Base-by-base conservation (phyloP, 768 basidiomycete species). In the Chalciporus piperatus region DNA sequence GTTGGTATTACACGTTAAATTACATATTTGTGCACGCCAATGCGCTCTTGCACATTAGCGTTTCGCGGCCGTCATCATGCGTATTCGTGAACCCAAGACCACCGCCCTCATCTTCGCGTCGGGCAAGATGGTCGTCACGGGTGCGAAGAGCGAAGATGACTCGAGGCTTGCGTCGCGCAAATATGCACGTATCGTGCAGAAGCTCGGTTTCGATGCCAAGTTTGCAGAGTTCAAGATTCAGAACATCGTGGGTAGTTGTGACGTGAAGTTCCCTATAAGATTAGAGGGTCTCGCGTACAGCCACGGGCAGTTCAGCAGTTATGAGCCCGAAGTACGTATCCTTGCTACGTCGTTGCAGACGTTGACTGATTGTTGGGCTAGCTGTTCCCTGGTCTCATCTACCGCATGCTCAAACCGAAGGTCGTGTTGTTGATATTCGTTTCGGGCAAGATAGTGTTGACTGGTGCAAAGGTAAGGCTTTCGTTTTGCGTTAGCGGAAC, bases 1-100 rank as follows among this genome's bases (percentile, higher is more conserved):
- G 97, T 98, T 82, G 73, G 91, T 89, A 77, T 71, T 65, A 59
- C 61, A 61, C 65, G 60, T 60, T 63, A 27, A 41, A 41, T 57
- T 64, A 52, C 44, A 66, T 65, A 66, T 69, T 70, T 76, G 71
- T 71, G 73, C 72, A 74, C 77, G 74, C 76, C 80, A 78, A 81
- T 79, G 81, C 82, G 75, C 75, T 77, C 64, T 73, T 76, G 75
- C 74, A 75, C 78, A 73, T 76, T 72, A 99, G 97, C 97, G 97
- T 87, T 99, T 99, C 78, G 97, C 96, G 62, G 97, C 97, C 54
- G 97, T 98, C 61, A 98, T 99, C 75, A 99, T 99, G 97, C 92
- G 97, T 72, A 98, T 99, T 67, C 94, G 97, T 60, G 97, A 98
- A 63, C 97, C 97, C 45, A 99, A 99, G 80, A 99, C 97, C 53